Evolutionary conservation across 1,284 basidiomycete genomes (phyloP), one percentile per base, ranked within the genome.

Genomic region (Boletus sp.): DNA sequence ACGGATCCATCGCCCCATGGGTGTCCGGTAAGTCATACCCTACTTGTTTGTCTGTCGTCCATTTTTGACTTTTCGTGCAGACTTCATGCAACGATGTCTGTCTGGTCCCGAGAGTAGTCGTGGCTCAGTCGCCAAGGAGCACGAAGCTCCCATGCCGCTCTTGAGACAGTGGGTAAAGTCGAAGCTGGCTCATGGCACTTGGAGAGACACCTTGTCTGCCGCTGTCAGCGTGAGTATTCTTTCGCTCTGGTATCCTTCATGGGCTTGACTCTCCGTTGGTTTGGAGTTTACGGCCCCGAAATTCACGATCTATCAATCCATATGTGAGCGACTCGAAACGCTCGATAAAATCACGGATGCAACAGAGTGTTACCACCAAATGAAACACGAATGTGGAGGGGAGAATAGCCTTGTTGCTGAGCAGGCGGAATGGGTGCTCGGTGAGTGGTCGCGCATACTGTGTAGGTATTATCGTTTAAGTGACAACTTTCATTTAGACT

Each of bases 151-250:
- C 6, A 30, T 32, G 2, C 22, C 41, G 27, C 34, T 48, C 10
- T 82, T 54, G 32, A 33, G 6, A 7, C 34, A 34, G 23, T 54
- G 52, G 52, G 35, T 32, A 8, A 44, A 34, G 20, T 4, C 39
- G 5, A 44, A 25, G 23, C 12, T 54, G n/a, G 4, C 5, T 3
- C 13, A 4, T 17, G 12, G 34, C 0, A 39, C 46, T 4, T 53
- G 52, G 52, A 23, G 29, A 20, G 32, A 54, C 19, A 39, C 34
- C 13, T 35, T 53, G 39, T 12, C 29, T 79, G 8, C 75, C 76
- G 7, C 57, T 52, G 62, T 74, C 5, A 17, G 2, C 10, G 48
- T 50, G 33, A 26, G 48, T 17, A 22, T n/a, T 16, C 13, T 1
- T 20, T 36, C 10, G 2, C 8, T 46, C 20, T 36, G 5, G 16